Evolutionary conservation across 768 basidiomycete genomes (phyloP).

Genomic region (Termitomyces sp.): DNA sequence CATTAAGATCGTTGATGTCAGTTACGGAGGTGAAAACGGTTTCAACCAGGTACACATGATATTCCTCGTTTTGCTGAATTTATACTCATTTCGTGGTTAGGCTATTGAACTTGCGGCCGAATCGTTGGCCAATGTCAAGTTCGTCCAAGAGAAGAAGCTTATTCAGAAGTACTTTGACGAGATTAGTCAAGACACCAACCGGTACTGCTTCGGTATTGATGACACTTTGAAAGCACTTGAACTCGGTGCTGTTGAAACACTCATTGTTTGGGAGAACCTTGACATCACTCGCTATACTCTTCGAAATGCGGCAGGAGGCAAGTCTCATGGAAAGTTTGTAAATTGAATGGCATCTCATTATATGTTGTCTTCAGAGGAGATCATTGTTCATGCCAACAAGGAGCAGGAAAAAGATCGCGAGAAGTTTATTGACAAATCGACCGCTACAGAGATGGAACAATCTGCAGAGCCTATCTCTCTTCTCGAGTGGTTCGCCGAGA

Average conservation of each 20-base stretch:
- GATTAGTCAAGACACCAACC: conserved; percentile 94
- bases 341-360: not conserved
- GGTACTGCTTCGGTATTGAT: conserved; percentile 96
- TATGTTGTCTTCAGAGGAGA: conserved; percentile 53
- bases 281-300: conserved; percentile 85
- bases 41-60: conserved; percentile 78
- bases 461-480: conserved; percentile 73
- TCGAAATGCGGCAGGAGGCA: conserved; percentile 89
- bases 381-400: conserved; percentile 70
- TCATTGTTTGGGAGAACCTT: conserved; percentile 98
- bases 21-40: conserved; percentile 97
- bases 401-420: conserved; percentile 91
- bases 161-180: conserved; percentile 99
- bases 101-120: conserved; percentile 97
- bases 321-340: conserved; percentile 7
- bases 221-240: conserved; percentile 97
- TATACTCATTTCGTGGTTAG: conserved; percentile 29
- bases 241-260: conserved; percentile 92
- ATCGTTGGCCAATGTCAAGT: conserved; percentile 96
- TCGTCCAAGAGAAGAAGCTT: conserved; percentile 97
- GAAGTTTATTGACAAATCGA: conserved; percentile 94
- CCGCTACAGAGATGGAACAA: conserved; percentile 94
- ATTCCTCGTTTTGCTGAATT: not conserved
- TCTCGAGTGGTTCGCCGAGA: conserved; percentile 98
- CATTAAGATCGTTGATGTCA: conserved; percentile 98